phyloP scores from a whole-genome alignment of 148 eudicot genomes.

The Tetragonia tetragonoides region DNA sequence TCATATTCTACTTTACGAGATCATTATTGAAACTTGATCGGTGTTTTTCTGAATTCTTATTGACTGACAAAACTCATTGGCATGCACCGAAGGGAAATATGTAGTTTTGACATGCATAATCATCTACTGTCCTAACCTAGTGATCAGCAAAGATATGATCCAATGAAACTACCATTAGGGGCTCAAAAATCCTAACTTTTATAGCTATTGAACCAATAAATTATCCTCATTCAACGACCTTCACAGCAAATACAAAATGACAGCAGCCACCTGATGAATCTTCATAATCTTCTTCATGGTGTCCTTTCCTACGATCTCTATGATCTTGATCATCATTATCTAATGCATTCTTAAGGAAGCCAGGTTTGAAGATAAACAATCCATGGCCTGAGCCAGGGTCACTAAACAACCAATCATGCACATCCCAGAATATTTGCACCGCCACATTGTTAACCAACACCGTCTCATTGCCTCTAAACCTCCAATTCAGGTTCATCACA shows the following conservation, averaged over 20 bases:
- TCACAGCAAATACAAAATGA: constrained; percentile 32
- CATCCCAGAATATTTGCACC: constrained; percentile 35
- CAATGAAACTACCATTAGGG: neutral
- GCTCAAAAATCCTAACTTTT: neutral
- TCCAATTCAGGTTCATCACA: constrained; percentile 33
- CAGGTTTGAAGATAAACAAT: constrained; percentile 31
- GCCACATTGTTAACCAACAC: constrained; percentile 29
- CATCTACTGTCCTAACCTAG: neutral
- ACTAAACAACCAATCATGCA: constrained; percentile 33
- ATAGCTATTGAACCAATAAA: neutral
- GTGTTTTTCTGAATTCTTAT: too few relatives aligned
- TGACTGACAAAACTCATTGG: neutral
- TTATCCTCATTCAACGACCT: constrained; percentile 8
- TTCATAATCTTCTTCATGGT: neutral
- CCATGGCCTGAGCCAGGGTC: constrained; percentile 24
- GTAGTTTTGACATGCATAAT: neutral
- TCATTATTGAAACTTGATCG: too few relatives aligned
- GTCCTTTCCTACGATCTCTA: neutral
- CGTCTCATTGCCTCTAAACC: constrained; percentile 33
- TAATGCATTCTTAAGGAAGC: constrained; percentile 18
- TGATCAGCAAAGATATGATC: neutral
- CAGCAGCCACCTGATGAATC: constrained; percentile 16
- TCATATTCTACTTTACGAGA: too few relatives aligned
- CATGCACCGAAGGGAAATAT: neutral
- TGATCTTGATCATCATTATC: constrained; percentile 5